These are phyloP conservation scores for Fusarium fracticaudum DNA, from an alignment of 2,329 filamentous ascomycete species.

Conservation along the genomic window DNA sequence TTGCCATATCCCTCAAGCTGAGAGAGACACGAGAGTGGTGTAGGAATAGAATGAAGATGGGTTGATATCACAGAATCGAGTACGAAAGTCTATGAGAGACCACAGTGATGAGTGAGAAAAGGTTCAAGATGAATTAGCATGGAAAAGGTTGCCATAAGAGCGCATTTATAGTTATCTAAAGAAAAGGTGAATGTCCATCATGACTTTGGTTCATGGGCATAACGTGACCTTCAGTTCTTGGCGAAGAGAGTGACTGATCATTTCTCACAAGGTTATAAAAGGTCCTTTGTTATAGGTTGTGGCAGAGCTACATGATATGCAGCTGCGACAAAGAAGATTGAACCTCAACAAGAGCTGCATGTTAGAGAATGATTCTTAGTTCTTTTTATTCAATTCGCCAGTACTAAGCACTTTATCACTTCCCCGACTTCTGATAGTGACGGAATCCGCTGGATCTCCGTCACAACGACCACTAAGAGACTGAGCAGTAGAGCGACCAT, in stretches of 20 bases:
- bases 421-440: fast-evolving
- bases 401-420: neutral
- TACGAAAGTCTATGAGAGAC: fast-evolving
- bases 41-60: too few species aligned
- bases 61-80: too few species aligned
- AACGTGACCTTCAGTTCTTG: too few species aligned
- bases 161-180: too few species aligned
- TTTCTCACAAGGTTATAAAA: fast-evolving
- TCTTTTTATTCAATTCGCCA: neutral
- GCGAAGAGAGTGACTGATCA: neutral
- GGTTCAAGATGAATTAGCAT: too few species aligned
- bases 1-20: too few species aligned
- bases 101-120: too few species aligned
- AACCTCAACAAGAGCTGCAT: neutral
- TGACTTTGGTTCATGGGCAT: too few species aligned
- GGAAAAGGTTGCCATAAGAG: too few species aligned
- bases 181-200: too few species aligned
- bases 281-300: neutral
- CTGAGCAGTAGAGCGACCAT: fast-evolving
- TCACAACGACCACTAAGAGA: fast-evolving
- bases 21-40: too few species aligned
- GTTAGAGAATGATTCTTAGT: fast-evolving
- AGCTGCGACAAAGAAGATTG: neutral
- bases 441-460: fast-evolving
- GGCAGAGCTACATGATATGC: fast-evolving